Percentiles rank a stretch among this genome's conserved stretches.
Evolutionary conservation across 2,329 filamentous ascomycete species (phyloP).

Genomic region (Penicillium sp.): DNA sequence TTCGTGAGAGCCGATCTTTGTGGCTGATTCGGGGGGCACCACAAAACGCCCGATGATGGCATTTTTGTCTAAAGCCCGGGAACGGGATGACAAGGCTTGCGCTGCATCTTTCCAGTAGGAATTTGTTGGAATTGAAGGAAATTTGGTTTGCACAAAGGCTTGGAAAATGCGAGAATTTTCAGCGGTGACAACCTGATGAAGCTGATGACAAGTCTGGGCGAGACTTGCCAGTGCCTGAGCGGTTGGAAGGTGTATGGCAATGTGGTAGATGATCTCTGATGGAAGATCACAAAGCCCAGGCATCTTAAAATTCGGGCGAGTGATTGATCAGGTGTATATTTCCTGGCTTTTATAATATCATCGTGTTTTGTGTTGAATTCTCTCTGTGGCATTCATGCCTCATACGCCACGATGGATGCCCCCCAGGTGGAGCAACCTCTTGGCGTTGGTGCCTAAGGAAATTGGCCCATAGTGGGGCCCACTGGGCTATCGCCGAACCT

Average conservation of each 20-base stretch:
- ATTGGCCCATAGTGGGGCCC: too few relatives aligned
- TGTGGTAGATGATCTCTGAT: slow-evolving; percentile 46
- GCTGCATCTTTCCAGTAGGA: slow-evolving; percentile 53
- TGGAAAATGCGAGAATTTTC: slow-evolving; percentile 51
- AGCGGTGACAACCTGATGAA: slow-evolving; percentile 49
- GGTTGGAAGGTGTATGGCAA: slow-evolving; percentile 47
- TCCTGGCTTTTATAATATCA: background rate
- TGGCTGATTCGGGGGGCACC: slow-evolving; percentile 47
- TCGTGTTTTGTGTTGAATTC: background rate
- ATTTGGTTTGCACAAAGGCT: slow-evolving; percentile 50
- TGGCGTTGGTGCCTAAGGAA: too few relatives aligned
- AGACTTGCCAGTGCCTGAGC: slow-evolving; percentile 48
- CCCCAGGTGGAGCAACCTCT: too few relatives aligned
- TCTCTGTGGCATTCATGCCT: too few relatives aligned
- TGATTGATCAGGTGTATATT: background rate
- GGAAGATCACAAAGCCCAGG: slow-evolving; percentile 36
- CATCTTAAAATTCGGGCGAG: slow-evolving; percentile 20
- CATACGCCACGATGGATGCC: too few relatives aligned
- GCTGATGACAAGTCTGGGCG: slow-evolving; percentile 46
- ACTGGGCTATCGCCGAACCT: too few relatives aligned
- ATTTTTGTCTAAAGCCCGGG: slow-evolving; percentile 58
- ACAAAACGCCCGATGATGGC: slow-evolving; percentile 58
- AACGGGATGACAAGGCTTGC: slow-evolving; percentile 57
- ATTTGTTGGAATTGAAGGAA: slow-evolving; percentile 48
- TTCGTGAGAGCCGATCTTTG: slow-evolving; percentile 33